Base-by-base conservation (phyloP, 2,329 filamentous ascomycete species). In the Colletotrichum coccodes region DNA sequence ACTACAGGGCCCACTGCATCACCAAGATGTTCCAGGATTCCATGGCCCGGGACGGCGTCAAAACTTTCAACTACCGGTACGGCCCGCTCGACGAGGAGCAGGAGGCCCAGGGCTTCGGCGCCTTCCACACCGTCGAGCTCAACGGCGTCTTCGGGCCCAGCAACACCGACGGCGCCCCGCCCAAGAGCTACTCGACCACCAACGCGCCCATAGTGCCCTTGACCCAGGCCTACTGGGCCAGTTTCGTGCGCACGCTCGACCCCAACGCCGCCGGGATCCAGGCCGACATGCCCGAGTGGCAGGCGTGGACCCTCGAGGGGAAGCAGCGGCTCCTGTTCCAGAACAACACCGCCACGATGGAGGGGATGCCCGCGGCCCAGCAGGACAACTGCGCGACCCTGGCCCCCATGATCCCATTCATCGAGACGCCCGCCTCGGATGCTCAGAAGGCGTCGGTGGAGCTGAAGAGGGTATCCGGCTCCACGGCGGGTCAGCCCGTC, bases 201-300 rank as follows among this genome's bases (percentile, higher is more conserved):
- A 94, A 94, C 71, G 85, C 81, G 1, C 75, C 75, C 0, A 89
- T 91, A 4, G 84, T 92, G 0, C 82, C 87, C 0, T 78, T 91
- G 0, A 86, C 92, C 28, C 90, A 93, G 75, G 86, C 84, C 0
- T 95, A 94, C 78, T 94, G 91, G 91, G 88, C 89, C 2, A 92
- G 89, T 73, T 95, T 95, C 75, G 89, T 95, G 68, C 81, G 86
- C 32, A 83, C 83, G 0, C 84, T 89, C 50, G 83, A 95, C 76
- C 92, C 92, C 0, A 95, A 94, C 16, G 60, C 60, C 28, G 78
- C 83, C 62, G 82, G 86, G 9, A 71, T 78, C 50, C 40, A 71
- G 0, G 83, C 82, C 0, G 81, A 80, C 50, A 87, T 87, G 9
- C 77, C 77, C 59, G 91, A 89, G 89, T 77, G 81, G 71, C 75